A percentile compares a stretch with the other conserved stretches of the same genome.
Evolutionary conservation across 805 yeast genomes (phyloP).

Genomic region (Saccharomycopsis amapae): DNA sequence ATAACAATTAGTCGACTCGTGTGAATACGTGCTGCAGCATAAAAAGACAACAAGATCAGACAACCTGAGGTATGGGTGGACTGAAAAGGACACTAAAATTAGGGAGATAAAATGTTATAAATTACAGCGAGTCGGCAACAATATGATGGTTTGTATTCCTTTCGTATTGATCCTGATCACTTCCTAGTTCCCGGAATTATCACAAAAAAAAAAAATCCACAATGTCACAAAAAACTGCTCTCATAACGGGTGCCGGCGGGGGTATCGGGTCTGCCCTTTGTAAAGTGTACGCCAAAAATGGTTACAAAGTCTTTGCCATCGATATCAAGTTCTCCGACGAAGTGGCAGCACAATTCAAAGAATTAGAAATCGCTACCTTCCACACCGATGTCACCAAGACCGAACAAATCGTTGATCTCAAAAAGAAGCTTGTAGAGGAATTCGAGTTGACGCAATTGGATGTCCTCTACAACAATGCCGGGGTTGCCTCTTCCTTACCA

Average conservation of each 20-base stretch:
- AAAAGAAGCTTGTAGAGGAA: slow-evolving; percentile 34
- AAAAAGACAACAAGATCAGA: too few relatives aligned
- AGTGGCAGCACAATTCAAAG: slow-evolving; percentile 42
- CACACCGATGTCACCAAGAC: slow-evolving; percentile 50
- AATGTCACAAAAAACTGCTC: slow-evolving; percentile 9
- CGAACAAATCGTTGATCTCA: slow-evolving; percentile 40
- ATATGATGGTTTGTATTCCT: too few relatives aligned
- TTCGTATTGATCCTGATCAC: too few relatives aligned
- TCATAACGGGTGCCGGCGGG: slow-evolving; percentile 49
- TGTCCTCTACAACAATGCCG: slow-evolving; percentile 67
- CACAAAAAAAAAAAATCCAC: too few relatives aligned
- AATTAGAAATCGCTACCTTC: slow-evolving; percentile 40
- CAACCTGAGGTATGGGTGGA: too few relatives aligned
- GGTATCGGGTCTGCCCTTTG: slow-evolving; percentile 48
- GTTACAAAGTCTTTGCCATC: slow-evolving; percentile 55
- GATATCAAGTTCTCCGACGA: slow-evolving; percentile 52
- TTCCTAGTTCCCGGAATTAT: too few relatives aligned
- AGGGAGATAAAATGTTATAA: too few relatives aligned
- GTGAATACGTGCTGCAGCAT: too few relatives aligned
- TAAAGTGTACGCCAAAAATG: slow-evolving; percentile 42
- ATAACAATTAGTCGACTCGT: too few relatives aligned
- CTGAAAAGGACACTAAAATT: too few relatives aligned
- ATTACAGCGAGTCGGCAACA: too few relatives aligned
- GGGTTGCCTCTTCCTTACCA: slow-evolving; percentile 67
- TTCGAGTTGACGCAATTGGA: slow-evolving; percentile 46